Percentiles rank a stretch among this genome's conserved stretches.
phyloP scores from a whole-genome alignment of 768 basidiomycete species.

The Boletus sp. region DNA sequence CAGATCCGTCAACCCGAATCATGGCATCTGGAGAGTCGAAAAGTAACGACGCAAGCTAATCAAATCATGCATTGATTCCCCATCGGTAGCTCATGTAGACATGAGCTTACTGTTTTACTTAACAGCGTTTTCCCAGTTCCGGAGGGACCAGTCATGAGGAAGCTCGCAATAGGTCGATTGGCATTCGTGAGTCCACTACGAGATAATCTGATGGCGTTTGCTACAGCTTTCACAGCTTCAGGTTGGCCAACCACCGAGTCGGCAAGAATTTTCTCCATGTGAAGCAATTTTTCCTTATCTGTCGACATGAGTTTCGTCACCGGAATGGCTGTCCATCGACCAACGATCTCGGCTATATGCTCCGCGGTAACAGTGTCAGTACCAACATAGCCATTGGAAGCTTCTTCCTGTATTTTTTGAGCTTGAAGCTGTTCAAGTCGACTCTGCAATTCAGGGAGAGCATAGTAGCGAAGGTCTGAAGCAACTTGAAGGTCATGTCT shows the following conservation, averaged over 20 bases:
- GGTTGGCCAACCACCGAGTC: conserved; percentile 84
- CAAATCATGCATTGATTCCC: conserved; percentile 2
- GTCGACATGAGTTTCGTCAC: conserved; percentile 84
- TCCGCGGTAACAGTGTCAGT: conserved; percentile 79
- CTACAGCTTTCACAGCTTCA: conserved; percentile 88
- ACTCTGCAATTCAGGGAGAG: conserved; percentile 81
- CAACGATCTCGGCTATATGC: conserved; percentile 92
- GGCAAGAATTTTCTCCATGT: conserved; percentile 82
- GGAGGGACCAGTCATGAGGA: conserved; percentile 89
- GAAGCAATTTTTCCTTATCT: conserved; percentile 84
- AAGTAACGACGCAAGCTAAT: conserved; percentile 78
- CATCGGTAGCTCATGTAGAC: not conserved
- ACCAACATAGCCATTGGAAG: conserved; percentile 47
- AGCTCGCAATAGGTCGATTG: conserved; percentile 85
- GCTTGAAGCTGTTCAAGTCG: conserved; percentile 70
- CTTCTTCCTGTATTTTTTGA: conserved; percentile 75
- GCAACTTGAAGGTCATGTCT: conserved; percentile 74
- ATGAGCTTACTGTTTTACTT: conserved; percentile 73
- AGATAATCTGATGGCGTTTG: conserved; percentile 90
- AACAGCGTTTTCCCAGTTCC: conserved; percentile 91
- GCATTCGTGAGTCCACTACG: conserved; percentile 92
- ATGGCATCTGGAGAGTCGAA: conserved; percentile 92
- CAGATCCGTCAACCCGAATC: conserved; percentile 90
- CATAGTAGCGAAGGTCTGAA: conserved; percentile 88
- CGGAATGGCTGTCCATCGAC: conserved; percentile 90